Conservation (phyloP, 306 rosid genomes). For the Quercus aquifolioides region DNA sequence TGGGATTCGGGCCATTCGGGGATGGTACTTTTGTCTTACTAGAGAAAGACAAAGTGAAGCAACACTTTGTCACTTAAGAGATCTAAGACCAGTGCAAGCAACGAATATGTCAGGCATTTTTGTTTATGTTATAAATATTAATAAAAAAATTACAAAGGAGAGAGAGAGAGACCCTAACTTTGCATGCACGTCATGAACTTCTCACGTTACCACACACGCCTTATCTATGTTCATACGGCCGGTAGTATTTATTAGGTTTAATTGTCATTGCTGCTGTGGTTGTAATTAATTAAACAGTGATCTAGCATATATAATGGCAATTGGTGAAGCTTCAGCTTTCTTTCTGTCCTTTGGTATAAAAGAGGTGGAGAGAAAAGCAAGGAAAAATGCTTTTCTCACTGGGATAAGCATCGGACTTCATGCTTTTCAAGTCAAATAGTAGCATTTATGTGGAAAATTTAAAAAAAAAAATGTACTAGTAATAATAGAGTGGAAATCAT, state of each 20-base stretch:
- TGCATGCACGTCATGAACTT: slow-evolving; percentile 67
- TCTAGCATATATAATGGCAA: background rate
- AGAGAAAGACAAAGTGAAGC: slow-evolving; percentile 29
- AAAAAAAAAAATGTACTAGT: slow-evolving; percentile 21
- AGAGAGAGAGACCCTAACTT: slow-evolving; percentile 24
- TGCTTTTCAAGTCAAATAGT: slow-evolving; percentile 50
- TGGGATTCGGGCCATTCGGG: slow-evolving; percentile 26
- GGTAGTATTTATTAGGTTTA: too few relatives aligned
- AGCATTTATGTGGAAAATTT: slow-evolving; percentile 27
- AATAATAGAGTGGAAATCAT: slow-evolving; percentile 16
- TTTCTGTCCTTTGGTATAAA: slow-evolving; percentile 29
- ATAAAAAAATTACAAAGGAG: slow-evolving; percentile 26
- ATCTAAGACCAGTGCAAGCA: slow-evolving; percentile 65
- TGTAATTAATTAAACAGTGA: too few relatives aligned
- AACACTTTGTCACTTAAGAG: slow-evolving; percentile 42
- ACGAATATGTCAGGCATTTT: slow-evolving; percentile 65
- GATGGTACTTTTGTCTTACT: slow-evolving; percentile 72
- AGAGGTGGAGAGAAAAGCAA: slow-evolving; percentile 28
- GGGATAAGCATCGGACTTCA: slow-evolving; percentile 36
- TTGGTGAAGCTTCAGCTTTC: slow-evolving; percentile 2
- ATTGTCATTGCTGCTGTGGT: too few relatives aligned
- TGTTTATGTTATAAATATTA: background rate
- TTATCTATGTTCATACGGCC: too few relatives aligned
- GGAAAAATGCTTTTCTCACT: slow-evolving; percentile 46
- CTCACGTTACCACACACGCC: slow-evolving; percentile 28